Base-by-base conservation (phyloP, 345 rosid species). In the Sapria himalayana region DNA sequence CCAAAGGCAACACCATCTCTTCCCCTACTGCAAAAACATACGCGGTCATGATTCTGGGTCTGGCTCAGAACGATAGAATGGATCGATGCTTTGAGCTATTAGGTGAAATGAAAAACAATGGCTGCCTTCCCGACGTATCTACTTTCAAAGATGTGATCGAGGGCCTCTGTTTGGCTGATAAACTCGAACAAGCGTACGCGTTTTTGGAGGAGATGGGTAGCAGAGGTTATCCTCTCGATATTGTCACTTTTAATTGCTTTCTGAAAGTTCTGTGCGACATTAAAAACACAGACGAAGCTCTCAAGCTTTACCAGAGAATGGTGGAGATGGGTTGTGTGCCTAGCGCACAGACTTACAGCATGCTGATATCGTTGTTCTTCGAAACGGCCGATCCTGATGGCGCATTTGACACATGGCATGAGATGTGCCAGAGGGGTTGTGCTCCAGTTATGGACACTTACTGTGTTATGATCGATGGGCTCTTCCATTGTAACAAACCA, bases 81-180 rank as follows among this genome's bases (percentile, higher is more conserved):
- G 71, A 74, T 16, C 92, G 74, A 22, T 59, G 81, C 64, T 77
- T 69, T 58, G 50, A 73, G 57, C 69, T 77, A 45, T 33, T 89
- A 13, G 81, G 63, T 41, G 62, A 79, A 39, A 89, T 89, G 99
- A 65, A 71, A 42, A 55, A 50, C 48, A 69, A 61, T 19, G 95
- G 92, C 35, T 82, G 86, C 43, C 79, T 89, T 37, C 98, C 95
- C 12, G 95, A 89, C 61, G 93, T 82, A 46, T 64, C 92, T 10
- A 89, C 98, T 0, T 82, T 63, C 57, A 71, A 77, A 61, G 86
- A 79, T 24, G 44, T 82, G 37, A 64, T 82, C 5, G 85, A 77
- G 61, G 98, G 93, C 42, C 76, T 77, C 81, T 82, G 73, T 58
- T 46, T 46, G 31, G 72, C 74, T 25, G 98, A 81, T 19, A 79